Evolutionary conservation across 148 eudicot species (phyloP).

Genomic region (Diospyros lotus): DNA sequence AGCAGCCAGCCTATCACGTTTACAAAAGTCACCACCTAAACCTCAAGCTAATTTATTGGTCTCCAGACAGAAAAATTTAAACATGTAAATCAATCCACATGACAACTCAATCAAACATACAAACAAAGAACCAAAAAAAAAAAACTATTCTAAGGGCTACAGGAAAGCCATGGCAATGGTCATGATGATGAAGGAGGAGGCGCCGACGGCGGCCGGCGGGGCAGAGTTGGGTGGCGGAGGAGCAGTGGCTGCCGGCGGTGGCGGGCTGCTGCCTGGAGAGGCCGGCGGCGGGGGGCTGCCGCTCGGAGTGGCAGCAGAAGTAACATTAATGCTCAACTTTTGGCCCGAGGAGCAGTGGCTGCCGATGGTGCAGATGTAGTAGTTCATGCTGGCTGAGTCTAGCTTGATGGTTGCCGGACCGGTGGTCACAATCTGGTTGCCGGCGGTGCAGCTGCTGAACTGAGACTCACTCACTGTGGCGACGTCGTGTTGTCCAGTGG

Average conservation of each 20-base stretch:
- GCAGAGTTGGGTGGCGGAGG: neutral
- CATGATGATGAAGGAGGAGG: no score
- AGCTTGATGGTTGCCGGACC: constrained; percentile 40
- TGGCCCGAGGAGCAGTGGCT: constrained; percentile 38
- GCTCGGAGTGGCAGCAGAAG: constrained; percentile 8
- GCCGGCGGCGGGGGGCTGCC: neutral
- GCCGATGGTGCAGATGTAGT: constrained; percentile 38
- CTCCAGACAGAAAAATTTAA: no score
- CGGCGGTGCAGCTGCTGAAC: constrained; percentile 9
- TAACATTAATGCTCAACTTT: constrained; percentile 41
- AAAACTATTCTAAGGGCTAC: no score
- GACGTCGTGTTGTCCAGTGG: constrained; percentile 29
- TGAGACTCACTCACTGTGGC: constrained; percentile 22
- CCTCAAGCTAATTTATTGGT: no score
- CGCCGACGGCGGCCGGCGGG: neutral
- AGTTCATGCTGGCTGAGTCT: constrained; percentile 25
- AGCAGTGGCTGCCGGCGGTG: neutral
- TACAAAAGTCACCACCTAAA: no score
- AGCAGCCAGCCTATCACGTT: no score
- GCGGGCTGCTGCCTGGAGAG: neutral
- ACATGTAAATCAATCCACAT: no score
- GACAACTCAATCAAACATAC: no score
- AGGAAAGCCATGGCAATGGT: no score
- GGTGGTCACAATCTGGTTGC: constrained; percentile 12
- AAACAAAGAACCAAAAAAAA: no score